A percentile compares a stretch with the other conserved stretches of the same genome.
Evolutionary conservation across 352 stramenopile genomes (phyloP).

Genomic region (Pythium phragmitis): DNA sequence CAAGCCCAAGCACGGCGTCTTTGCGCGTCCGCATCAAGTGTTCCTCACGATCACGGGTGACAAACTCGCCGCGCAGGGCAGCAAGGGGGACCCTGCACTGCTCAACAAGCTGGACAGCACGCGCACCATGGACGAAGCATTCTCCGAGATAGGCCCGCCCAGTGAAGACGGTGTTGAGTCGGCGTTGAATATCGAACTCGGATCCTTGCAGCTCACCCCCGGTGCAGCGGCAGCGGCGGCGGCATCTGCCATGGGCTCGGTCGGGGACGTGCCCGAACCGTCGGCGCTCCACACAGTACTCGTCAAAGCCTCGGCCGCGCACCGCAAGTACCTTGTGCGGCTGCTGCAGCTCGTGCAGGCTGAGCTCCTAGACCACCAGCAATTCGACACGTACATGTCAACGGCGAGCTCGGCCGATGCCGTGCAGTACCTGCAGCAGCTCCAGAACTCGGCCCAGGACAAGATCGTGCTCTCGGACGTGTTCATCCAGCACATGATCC

Average conservation of each 20-base stretch:
- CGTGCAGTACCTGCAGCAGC: slow-evolving; percentile 84
- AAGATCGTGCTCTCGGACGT: slow-evolving; percentile 85
- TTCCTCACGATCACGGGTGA: slow-evolving; percentile 61
- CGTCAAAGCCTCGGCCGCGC: slow-evolving; percentile 50
- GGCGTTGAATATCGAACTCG: slow-evolving; percentile 26
- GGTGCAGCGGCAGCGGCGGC: slow-evolving; percentile 17
- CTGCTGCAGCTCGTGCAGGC: slow-evolving; percentile 63
- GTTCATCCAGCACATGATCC: slow-evolving; percentile 86
- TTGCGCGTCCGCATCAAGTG: slow-evolving; percentile 74
- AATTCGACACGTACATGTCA: slow-evolving; percentile 70
- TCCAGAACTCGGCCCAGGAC: slow-evolving; percentile 84
- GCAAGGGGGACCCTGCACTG: slow-evolving; percentile 24
- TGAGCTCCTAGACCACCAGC: slow-evolving; percentile 75
- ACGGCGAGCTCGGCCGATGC: slow-evolving; percentile 80
- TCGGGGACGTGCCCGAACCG: slow-evolving; percentile 37
- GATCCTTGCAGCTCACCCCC: slow-evolving; percentile 24
- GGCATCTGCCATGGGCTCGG: slow-evolving; percentile 25
- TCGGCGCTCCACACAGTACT: slow-evolving; percentile 70
- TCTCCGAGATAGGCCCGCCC: slow-evolving; percentile 10
- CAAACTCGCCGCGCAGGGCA: slow-evolving; percentile 53
- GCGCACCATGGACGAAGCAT: slow-evolving; percentile 20
- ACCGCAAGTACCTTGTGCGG: slow-evolving; percentile 71
- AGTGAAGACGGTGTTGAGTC: slow-evolving; percentile 36
- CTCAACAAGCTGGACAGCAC: slow-evolving; percentile 3
- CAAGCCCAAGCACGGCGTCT: slow-evolving; percentile 77